Evolutionary conservation across 1,284 basidiomycete species (phyloP).

Genomic region (Pterula multifida): DNA sequence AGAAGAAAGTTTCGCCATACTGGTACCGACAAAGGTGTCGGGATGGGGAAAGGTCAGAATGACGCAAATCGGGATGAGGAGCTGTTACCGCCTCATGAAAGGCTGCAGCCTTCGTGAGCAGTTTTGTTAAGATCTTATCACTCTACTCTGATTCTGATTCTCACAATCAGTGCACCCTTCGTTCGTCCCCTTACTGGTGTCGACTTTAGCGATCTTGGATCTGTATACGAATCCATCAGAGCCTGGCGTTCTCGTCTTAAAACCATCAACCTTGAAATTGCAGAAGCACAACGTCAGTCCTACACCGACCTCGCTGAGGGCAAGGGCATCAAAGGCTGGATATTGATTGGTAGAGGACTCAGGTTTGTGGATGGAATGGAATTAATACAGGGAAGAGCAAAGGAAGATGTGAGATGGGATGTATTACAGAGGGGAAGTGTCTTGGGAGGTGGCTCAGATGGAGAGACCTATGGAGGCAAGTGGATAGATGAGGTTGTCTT

Average conservation of each 20-base stretch:
- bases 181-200: constrained; percentile 60
- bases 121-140: too few species aligned
- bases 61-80: constrained; percentile 18
- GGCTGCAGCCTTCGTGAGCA: constrained; percentile 43
- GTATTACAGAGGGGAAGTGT: constrained; percentile 41
- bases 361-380: constrained; percentile 50
- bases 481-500: constrained; percentile 31
- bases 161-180: constrained; percentile 32
- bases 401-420: constrained; percentile 73
- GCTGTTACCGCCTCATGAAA: constrained; percentile 51
- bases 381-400: constrained; percentile 63
- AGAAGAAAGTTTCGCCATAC: not conserved
- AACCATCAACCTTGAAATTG: constrained; percentile 58
- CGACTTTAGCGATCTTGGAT: constrained; percentile 48
- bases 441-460: not conserved
- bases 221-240: constrained; percentile 56
- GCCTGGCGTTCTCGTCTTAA: constrained; percentile 59
- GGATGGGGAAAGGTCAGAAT: constrained; percentile 12
- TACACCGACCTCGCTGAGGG: constrained; percentile 66
- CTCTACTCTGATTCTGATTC: not conserved
- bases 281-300: constrained; percentile 46
- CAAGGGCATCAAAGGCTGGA: constrained; percentile 57
- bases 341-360: constrained; percentile 61
- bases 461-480: constrained; percentile 20
- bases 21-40: not conserved